phyloP scores from a whole-genome alignment of 148 eudicot genomes.

The Salicornia ramosissima region DNA sequence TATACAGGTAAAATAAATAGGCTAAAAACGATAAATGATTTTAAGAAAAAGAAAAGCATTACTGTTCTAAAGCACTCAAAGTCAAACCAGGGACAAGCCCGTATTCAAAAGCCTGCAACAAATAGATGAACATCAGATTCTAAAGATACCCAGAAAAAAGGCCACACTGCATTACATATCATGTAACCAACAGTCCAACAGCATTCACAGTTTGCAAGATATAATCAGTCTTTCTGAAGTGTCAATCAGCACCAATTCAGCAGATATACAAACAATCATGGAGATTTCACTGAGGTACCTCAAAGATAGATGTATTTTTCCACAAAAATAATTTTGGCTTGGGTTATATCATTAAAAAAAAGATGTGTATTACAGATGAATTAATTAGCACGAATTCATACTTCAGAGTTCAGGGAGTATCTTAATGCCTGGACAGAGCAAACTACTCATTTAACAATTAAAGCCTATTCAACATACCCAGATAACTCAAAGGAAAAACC shows the following conservation, averaged over 20 bases:
- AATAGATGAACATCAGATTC: neutral
- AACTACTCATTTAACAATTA: neutral
- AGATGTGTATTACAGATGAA: neutral
- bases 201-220: neutral
- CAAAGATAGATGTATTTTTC: neutral
- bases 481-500: neutral
- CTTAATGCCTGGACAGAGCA: neutral
- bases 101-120: constrained; percentile 75
- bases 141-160: neutral
- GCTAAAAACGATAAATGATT: neutral
- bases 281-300: neutral
- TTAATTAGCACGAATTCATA: neutral
- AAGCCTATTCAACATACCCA: neutral
- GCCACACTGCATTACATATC: neutral
- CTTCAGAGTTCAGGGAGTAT: neutral
- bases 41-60: constrained; percentile 21
- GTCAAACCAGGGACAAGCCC: constrained; percentile 91
- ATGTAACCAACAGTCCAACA: neutral
- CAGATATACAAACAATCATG: neutral
- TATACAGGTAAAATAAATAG: neutral
- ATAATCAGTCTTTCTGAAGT: neutral
- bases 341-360: neutral
- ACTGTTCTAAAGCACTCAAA: constrained; percentile 79
- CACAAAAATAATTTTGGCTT: neutral
- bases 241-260: neutral